Conservation (phyloP, 1,284 basidiomycete genomes). For the Anthracocystis walkeri region DNA sequence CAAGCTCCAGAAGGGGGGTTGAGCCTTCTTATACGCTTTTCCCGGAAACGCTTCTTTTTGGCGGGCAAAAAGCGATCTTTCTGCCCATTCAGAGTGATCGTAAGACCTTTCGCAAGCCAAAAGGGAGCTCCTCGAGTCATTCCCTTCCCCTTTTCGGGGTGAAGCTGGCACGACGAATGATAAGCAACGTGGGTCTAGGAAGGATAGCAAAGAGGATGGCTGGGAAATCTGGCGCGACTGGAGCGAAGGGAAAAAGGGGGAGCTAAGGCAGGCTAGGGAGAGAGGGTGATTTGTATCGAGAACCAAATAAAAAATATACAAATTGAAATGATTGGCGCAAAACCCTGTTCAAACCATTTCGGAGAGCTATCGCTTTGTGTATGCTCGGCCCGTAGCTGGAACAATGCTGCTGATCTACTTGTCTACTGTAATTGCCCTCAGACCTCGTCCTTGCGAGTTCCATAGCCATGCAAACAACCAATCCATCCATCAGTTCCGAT, state of each 20-base stretch:
- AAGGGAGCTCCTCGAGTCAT: background rate
- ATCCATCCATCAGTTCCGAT: too few species aligned
- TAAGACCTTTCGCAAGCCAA: background rate
- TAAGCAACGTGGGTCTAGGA: background rate
- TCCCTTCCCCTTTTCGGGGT: background rate
- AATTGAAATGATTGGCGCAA: too few species aligned
- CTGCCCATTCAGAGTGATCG: background rate
- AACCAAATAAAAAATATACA: too few species aligned
- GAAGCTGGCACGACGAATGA: background rate
- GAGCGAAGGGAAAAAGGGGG: background rate
- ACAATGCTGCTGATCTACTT: too few species aligned
- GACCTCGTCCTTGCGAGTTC: too few species aligned
- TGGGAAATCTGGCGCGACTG: conserved; percentile 11
- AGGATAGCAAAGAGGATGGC: background rate
- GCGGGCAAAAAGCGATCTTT: background rate
- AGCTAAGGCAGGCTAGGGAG: background rate
- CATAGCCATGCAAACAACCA: too few species aligned
- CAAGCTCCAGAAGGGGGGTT: conserved; percentile 18
- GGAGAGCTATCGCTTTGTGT: too few species aligned
- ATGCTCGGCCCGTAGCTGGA: too few species aligned
- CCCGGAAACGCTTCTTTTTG: background rate
- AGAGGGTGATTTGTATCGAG: too few species aligned
- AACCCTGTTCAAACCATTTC: too few species aligned
- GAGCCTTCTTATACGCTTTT: conserved; percentile 19
- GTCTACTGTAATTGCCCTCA: too few species aligned